Evolutionary conservation across 208 protist species (phyloP), one percentile per base, ranked within the genome.

Genomic region (Lotmaria passim): DNA sequence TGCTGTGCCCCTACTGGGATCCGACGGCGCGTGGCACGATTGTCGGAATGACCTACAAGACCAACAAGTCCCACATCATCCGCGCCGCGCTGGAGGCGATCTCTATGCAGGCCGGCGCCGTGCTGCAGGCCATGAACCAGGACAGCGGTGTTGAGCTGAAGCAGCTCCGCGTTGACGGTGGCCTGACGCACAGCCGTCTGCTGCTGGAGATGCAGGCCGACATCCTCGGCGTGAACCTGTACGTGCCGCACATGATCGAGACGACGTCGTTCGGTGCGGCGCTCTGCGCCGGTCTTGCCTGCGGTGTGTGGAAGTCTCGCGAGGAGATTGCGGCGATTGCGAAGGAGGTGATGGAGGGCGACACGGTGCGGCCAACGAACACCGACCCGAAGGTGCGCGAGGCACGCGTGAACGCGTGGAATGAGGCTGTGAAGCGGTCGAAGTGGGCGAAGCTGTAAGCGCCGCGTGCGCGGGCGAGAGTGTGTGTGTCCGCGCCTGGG

Each of bases 1-100:
- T 99, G 2, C 94, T 99, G 19, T 96, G 97, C 14, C 99, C 99
- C 5, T 89, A 98, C 71, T 99, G 98, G 98, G 74, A 97, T 26
- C 75, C 87, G 17, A 92, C 96, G 43, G 98, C 98, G 10, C 82
- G 97, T 24, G 98, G 97, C 39, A 90, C 75, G 4, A 96, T 98
- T 57, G 61, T 98, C 7, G 98, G 98, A 21, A 79, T 99, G 65
- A 98, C 96, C 8, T 85, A 93, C 56, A 87, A 90, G 46, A 97
- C 94, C 0, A 93, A 73, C 28, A 66, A 65, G 30, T 78, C 75
- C 12, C 96, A 99, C 69, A 76, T 99, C 52, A 75, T 87, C 21
- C 81, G 94, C 31, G 95, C 97, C 0, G 87, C 93, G 1, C 77
- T 98, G 3, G 80, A 98, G 34, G 83, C 91, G 62, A 95, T 98